Evolutionary conservation across 768 basidiomycete species (phyloP), one percentile per base, ranked within the genome.

Genomic region (Boletus fagicola): DNA sequence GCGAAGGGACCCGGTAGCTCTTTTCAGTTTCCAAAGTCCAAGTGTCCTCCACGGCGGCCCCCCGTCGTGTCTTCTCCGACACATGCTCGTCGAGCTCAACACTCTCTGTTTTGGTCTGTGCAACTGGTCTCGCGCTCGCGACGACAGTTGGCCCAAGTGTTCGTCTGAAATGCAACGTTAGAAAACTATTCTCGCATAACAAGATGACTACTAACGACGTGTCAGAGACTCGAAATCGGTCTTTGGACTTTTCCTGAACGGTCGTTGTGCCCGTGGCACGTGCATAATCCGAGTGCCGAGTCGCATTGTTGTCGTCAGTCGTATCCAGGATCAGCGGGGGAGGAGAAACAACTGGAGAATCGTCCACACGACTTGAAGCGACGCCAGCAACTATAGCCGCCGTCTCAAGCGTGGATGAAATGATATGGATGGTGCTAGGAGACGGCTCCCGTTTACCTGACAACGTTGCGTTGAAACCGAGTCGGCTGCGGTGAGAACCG

Each of bases 101-200:
- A 28, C 8, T n/a, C 10, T 45, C 49, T 12, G 11, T 16, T n/a
- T 7, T 16, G 22, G 13, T 18, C 7, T 22, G 51, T 26, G 28
- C 15, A 13, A 18, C 26, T 31, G 22, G 18, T 26, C 12, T 28
- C 6, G 30, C 13, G 12, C 26, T 36, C 12, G 31, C 16, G 24
- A 47, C 12, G 12, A 40, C 8, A 20, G 30, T 33, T 26, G 51
- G 13, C 36, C 15, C 12, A 3, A n/a, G 5, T 16, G 22, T 33
- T 30, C 9, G 62, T 28, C 65, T 67, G 7, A 45, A 35, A 48
- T 8, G 4, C 16, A 18, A 28, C 18, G 6, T 66, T 47, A 61
- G 31, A 45, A 58, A 30, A 18, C 16, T 5, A 33, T 3, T 26
- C 11, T 18, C 18, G 11, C 4, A 24, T 2, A 13, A 33, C 12